Percentiles rank a stretch among this genome's conserved stretches.
Conservation (phyloP, 75 land plant genomes). For the Cupressus sempervirens region DNA sequence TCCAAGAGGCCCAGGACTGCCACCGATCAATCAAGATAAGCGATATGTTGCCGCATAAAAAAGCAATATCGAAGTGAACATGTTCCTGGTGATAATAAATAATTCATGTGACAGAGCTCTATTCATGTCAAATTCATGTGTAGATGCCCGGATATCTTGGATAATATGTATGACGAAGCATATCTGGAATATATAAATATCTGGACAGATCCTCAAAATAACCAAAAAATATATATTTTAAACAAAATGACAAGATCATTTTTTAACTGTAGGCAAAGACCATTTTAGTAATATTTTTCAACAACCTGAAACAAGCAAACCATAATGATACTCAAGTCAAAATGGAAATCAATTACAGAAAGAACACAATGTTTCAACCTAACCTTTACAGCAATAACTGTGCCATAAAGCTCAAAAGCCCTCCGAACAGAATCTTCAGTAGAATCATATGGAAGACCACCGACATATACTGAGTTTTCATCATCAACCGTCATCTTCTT, state of each 20-base stretch:
- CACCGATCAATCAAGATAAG: constrained; percentile 10
- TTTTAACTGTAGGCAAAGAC: background rate
- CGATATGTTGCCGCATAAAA: constrained; percentile 9
- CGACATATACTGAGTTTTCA: constrained; percentile 77
- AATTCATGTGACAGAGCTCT: background rate
- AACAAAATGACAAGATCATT: background rate
- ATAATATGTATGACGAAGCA: constrained; percentile 12
- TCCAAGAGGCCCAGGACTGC: constrained; percentile 5
- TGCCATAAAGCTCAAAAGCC: constrained; percentile 62
- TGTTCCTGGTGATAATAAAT: constrained; percentile 6
- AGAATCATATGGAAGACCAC: constrained; percentile 75
- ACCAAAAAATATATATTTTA: constrained; percentile 5
- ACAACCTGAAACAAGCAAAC: background rate
- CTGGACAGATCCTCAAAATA: constrained; percentile 11
- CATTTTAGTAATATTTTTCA: background rate
- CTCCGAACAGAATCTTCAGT: constrained; percentile 59
- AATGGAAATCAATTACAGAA: constrained; percentile 4
- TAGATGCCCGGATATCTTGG: constrained; percentile 7
- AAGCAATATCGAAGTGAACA: constrained; percentile 6
- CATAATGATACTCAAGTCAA: background rate
- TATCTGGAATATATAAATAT: constrained; percentile 13
- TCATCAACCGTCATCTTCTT: constrained; percentile 64
- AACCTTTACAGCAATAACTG: constrained; percentile 79
- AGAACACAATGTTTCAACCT: background rate
- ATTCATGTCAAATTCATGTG: constrained; percentile 11